Evolutionary conservation across 83 land plant genomes (phyloP), one percentile per base, ranked within the genome.

Genomic region (Thuja plicata): DNA sequence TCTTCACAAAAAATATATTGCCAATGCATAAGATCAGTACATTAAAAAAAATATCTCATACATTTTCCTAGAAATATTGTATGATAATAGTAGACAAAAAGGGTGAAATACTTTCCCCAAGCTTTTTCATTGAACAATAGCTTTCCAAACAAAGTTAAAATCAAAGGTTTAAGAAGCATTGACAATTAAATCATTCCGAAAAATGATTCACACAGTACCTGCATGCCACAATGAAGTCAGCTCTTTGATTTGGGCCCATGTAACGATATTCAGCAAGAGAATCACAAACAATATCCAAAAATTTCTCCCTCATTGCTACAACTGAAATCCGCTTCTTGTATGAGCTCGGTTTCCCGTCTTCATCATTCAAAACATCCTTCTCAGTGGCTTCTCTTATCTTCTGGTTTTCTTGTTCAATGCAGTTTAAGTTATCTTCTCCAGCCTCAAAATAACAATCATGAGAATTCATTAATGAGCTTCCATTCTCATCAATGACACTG

Each of bases 201-300:
- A n/a, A 17, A 48, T 43, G 1, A 30, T n/a, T 11, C n/a, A 4
- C 1, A n/a, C n/a, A 45, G 71, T 94, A 97, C 99, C 96, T 94
- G 96, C 98, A 96, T 34, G 99, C 97, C 57, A 97, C 76, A 48
- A 88, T 82, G 84, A 97, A 92, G 60, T 97, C 99, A 37, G 91
- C 92, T 86, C 97, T 95, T 89, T 96, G 99, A 91, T 97, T 96
- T 4, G 94, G 99, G 74, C 97, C 94, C 34, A 97, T 88, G 87
- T 96, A 96, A 87, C 93, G 96, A 84, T 96, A 96, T 71, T 92
- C 90, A 80, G 96, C 84, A 70, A 97, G 93, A 50, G 97, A 96
- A 91, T 92, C 95, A 90, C 98, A 97, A 46, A 94, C 95, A 90
- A 95, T 91, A 90, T 94, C 93, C 89, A 97, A 88, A 88, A 97